A percentile compares a stretch with the other conserved stretches of the same genome.
Evolutionary conservation across 2,329 filamentous ascomycete genomes (phyloP).

Genomic region (Venturiaceae sp.): DNA sequence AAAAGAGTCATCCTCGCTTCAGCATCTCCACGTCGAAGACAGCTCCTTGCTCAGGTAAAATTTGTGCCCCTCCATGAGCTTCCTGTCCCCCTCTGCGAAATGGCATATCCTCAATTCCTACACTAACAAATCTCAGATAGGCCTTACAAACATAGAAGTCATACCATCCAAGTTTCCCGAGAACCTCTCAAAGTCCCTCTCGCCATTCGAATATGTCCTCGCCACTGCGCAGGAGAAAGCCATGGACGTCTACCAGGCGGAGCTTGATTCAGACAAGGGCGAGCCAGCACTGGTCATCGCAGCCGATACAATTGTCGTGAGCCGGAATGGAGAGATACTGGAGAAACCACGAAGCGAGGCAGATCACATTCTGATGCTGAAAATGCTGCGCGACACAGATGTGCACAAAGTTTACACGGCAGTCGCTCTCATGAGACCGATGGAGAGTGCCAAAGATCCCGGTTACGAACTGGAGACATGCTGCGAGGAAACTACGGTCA

Average conservation of each 20-base stretch:
- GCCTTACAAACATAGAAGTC: conserved; percentile 73
- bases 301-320: conserved; percentile 85
- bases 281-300: conserved; percentile 82
- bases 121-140: conserved; percentile 45
- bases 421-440: conserved; percentile 71
- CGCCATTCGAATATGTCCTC: conserved; percentile 84
- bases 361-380: conserved; percentile 78
- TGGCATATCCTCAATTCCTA: neutral
- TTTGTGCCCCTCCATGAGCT: conserved; percentile 1
- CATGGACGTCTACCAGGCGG: conserved; percentile 57
- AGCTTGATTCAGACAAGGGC: conserved; percentile 46
- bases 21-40: conserved; percentile 72
- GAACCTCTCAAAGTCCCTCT: conserved; percentile 69
- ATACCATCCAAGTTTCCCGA: conserved; percentile 76
- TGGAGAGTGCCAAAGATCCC: conserved; percentile 69
- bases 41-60: conserved; percentile 63
- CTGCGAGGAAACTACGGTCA: conserved; percentile 87
- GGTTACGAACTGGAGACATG: conserved; percentile 75
- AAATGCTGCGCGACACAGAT: conserved; percentile 64
- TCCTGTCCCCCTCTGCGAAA: neutral
- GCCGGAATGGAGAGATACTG: conserved; percentile 63
- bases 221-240: conserved; percentile 79
- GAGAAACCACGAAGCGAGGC: conserved; percentile 82
- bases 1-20: conserved; percentile 86
- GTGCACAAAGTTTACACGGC: conserved; percentile 51